phyloP scores from a whole-genome alignment of 345 rosid species.

The Lepidium didymum region DNA sequence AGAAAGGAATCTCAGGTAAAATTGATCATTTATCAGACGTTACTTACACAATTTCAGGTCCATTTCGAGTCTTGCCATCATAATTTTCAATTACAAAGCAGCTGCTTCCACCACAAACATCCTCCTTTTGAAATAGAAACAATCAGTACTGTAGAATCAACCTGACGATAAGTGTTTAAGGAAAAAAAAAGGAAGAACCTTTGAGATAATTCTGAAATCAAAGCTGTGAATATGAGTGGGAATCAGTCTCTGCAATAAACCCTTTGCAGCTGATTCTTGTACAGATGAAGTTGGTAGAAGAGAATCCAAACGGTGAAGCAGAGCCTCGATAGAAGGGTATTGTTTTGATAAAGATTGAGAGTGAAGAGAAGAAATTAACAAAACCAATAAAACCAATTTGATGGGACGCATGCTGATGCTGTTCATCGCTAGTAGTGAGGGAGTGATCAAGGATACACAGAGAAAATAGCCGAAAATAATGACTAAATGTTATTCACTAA shows the following conservation, averaged over 20 bases:
- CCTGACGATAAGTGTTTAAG: background rate
- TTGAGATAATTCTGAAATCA: conserved; percentile 58
- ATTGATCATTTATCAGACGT: background rate
- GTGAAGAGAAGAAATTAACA: conserved; percentile 9
- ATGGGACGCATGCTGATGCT: conserved; percentile 13
- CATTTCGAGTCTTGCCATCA: conserved; percentile 26
- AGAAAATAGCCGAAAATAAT: background rate
- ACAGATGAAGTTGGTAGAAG: conserved; percentile 39
- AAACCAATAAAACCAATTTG: conserved; percentile 4
- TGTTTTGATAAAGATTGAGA: conserved; percentile 1
- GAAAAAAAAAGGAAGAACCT: conserved; percentile 36
- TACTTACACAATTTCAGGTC: conserved; percentile 71
- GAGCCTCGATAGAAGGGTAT: conserved; percentile 26
- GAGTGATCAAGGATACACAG: background rate
- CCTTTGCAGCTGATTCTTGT: conserved; percentile 72
- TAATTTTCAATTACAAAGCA: conserved; percentile 62
- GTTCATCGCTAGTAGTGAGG: background rate
- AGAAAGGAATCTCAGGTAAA: background rate
- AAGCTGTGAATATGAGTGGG: conserved; percentile 59
- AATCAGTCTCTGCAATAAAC: conserved; percentile 62
- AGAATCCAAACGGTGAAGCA: conserved; percentile 60
- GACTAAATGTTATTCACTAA: background rate
- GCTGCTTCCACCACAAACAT: conserved; percentile 62
- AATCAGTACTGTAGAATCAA: background rate
- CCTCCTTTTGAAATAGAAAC: conserved; percentile 54